Evolutionary conservation across 345 rosid species (phyloP).

Genomic region (Syzygium jambos): DNA sequence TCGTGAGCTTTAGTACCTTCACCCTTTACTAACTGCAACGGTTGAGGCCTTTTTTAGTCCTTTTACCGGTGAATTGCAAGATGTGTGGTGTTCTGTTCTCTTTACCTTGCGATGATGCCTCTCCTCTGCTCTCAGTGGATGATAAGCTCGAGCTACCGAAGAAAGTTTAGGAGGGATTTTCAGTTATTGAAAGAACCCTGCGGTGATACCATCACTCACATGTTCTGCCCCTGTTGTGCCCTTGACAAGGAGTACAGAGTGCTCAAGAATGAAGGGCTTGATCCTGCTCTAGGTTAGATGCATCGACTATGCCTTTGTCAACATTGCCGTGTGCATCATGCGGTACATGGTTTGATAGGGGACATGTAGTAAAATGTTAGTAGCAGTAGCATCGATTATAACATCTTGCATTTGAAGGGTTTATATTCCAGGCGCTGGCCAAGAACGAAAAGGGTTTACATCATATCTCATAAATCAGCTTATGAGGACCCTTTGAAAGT

Average conservation of each 20-base stretch:
- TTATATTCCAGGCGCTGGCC: not conserved
- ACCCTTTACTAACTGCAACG: not conserved
- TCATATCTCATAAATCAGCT: not conserved
- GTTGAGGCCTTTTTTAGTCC: not conserved
- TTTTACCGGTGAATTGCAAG: constrained; percentile 4
- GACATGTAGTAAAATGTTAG: not conserved
- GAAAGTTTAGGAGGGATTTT: constrained; percentile 19
- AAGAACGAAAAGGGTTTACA: not conserved
- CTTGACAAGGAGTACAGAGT: constrained; percentile 40
- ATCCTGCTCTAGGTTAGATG: constrained; percentile 21
- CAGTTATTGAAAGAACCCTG: constrained; percentile 24
- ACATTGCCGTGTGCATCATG: not conserved
- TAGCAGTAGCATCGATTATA: not conserved
- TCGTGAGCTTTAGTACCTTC: not conserved
- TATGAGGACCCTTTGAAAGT: not conserved
- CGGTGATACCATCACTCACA: not conserved
- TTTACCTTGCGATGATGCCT: constrained; percentile 24
- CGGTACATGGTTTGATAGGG: not conserved
- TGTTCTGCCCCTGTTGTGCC: constrained; percentile 14
- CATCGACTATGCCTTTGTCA: not conserved
- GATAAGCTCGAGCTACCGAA: constrained; percentile 25
- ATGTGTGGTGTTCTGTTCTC: constrained; percentile 11
- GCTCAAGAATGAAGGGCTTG: constrained; percentile 25
- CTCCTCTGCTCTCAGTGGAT: constrained; percentile 28
- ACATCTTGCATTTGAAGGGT: not conserved